Base-by-base conservation (phyloP, 331 rosid genomes). In the Rhamnella rubrinervis region DNA sequence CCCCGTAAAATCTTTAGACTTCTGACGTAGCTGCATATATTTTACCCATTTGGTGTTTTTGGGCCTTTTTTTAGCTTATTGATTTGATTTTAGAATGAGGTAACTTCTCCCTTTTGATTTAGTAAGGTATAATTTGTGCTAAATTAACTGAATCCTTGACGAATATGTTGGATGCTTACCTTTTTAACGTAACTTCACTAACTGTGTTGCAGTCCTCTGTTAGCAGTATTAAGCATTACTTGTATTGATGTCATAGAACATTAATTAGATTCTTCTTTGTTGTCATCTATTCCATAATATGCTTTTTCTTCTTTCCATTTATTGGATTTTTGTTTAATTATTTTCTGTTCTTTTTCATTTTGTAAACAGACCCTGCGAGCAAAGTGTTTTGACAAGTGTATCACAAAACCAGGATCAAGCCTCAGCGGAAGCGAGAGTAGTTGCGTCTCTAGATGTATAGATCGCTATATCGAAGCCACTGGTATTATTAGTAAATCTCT, bases 381-480 rank as follows among this genome's bases (percentile, higher is more conserved):
- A 14, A 95, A 91, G 81, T 95, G 97, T 79, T 95, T 95, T 57
- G 97, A 89, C 25, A 95, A 91, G 81, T 95, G 99, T 38, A 64
- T 95, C 62, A 84, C 96, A 57, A 95, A 91, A 80, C 99, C 97
- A 59, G 92, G 97, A 60, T 87, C 97, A 49, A 91, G 96, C 79
- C 79, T 95, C 38, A 73, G 97, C 47, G 89, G 92, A 44, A 52
- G 96, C 47, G 99, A 95, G 86, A 80, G 93, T 77, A 91, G 97
- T 73, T 95, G 99, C 79, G 61, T 91, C 77, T 91, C 96, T 46
- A 83, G 97, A 78, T 95, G 99, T 37, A 82, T 95, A 68, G 99
- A 95, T 67, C 96, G 99, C 82, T 95, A 89, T 67, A 82, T 95
- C 28, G 99, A 95, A 84, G 97, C 99, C 57, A 95, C 99, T 4